Percentiles rank a stretch among this genome's conserved stretches.
These are phyloP conservation scores for Taiozyma onychis DNA, from an alignment of 1,139 yeast genomes.

Conservation along the genomic window DNA sequence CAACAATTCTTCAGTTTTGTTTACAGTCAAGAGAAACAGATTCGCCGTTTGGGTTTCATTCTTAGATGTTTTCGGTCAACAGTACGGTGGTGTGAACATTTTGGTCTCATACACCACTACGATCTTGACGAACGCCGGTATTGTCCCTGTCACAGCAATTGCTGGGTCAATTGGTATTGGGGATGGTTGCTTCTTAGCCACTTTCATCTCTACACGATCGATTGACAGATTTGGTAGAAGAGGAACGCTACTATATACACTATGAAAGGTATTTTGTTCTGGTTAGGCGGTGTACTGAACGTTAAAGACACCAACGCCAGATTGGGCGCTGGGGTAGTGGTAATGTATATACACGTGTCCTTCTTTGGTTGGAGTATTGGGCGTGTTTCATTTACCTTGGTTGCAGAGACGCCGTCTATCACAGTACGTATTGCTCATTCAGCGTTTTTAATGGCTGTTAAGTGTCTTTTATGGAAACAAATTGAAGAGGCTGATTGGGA, in stretches of 20 bases:
- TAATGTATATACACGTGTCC: constrained; percentile 43
- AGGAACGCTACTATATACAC: constrained; percentile 34
- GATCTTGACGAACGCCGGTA: constrained; percentile 42
- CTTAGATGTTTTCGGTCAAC: constrained; percentile 53
- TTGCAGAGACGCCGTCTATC: constrained; percentile 53
- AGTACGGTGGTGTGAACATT: constrained; percentile 53
- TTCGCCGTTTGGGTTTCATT: constrained; percentile 50
- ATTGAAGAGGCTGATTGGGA: not conserved
- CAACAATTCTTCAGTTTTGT: constrained; percentile 38
- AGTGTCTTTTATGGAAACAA: constrained; percentile 17
- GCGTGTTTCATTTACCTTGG: constrained; percentile 51
- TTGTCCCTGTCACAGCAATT: constrained; percentile 39
- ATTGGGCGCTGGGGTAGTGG: constrained; percentile 39
- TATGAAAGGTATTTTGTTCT: constrained; percentile 41
- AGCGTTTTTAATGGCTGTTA: constrained; percentile 48
- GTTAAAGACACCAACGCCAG: constrained; percentile 33
- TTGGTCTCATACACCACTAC: constrained; percentile 51
- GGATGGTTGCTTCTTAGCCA: constrained; percentile 47
- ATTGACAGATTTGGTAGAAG: constrained; percentile 54
- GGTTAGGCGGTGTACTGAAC: constrained; percentile 46
- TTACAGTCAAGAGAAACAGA: constrained; percentile 44
- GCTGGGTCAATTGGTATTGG: constrained; percentile 55
- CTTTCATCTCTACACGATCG: constrained; percentile 46
- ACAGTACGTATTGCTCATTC: constrained; percentile 25
- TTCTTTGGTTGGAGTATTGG: constrained; percentile 53